Conservation (phyloP, 257 asterid genomes). For the Nicotiana tabacum region DNA sequence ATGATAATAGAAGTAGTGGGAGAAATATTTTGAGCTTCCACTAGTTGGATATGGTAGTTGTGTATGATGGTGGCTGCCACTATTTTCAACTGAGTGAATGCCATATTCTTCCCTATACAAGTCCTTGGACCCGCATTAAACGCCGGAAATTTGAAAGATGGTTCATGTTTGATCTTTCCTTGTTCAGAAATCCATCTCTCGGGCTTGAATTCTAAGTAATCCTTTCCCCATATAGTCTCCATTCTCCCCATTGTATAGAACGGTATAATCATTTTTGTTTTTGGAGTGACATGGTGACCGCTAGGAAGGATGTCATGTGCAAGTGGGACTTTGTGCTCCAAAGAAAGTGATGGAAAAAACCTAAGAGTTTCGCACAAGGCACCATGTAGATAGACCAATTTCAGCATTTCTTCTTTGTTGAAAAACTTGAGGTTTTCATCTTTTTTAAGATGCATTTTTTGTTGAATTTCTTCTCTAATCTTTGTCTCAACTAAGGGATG, state of each 20-base stretch:
- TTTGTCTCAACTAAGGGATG: neutral
- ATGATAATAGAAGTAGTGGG: neutral
- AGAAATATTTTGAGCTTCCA: neutral
- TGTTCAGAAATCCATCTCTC: conserved; percentile 3
- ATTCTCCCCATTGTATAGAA: conserved; percentile 11
- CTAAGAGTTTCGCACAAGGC: conserved; percentile 10
- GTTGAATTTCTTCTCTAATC: neutral
- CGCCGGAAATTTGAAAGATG: conserved; percentile 9
- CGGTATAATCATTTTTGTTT: neutral
- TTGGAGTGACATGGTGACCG: neutral
- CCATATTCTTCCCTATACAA: conserved; percentile 13
- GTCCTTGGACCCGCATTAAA: conserved; percentile 8
- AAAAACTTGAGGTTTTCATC: neutral
- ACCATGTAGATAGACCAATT: neutral
- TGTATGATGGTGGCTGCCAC: neutral
- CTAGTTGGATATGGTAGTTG: neutral
- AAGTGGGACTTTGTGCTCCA: conserved; percentile 7
- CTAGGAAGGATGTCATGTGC: neutral
- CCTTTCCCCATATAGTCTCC: neutral
- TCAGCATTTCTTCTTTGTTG: neutral
- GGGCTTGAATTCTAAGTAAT: conserved; percentile 5
- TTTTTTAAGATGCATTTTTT: neutral
- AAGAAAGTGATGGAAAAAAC: neutral
- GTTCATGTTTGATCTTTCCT: neutral
- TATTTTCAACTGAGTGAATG: conserved; percentile 10